Conservation (phyloP, 2,329 filamentous ascomycete species). For the Exophiala calicioides region DNA sequence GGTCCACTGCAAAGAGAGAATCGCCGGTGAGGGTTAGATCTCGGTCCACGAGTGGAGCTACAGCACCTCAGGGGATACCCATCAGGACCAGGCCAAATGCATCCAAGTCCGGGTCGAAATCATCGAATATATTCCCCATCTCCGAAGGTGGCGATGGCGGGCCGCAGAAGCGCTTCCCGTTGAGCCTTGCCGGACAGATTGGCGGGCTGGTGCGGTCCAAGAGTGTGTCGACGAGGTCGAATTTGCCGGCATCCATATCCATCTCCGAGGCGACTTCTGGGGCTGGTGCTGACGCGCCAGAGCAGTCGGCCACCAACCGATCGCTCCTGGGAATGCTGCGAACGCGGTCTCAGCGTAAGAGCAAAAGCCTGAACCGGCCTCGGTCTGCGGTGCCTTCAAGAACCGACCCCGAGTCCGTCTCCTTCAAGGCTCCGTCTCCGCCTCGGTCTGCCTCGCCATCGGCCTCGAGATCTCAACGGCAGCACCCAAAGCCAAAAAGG, state of each 20-base stretch:
- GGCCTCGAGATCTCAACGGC: neutral
- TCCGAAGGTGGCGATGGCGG: slow-evolving; percentile 5
- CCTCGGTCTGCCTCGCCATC: no score
- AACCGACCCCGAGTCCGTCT: no score
- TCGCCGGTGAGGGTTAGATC: no score
- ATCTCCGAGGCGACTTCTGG: neutral
- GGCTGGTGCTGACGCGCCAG: neutral
- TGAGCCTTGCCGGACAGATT: slow-evolving; percentile 6
- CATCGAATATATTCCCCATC: neutral
- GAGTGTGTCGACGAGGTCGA: slow-evolving; percentile 5
- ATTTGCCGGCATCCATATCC: neutral
- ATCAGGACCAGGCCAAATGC: no score
- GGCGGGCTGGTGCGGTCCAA: slow-evolving; percentile 16
- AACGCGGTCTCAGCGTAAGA: slow-evolving; percentile 13
- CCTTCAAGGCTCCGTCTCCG: no score
- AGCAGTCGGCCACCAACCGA: neutral
- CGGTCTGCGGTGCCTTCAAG: no score
- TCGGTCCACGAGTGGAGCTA: slow-evolving; percentile 4
- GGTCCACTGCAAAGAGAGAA: no score
- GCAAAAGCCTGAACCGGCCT: neutral
- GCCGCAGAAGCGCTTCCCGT: slow-evolving; percentile 18
- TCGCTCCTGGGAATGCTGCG: neutral
- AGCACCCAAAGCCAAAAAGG: no score
- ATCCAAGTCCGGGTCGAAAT: no score
- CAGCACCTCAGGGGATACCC: no score